These are phyloP conservation scores for Coprinopsis cinerea DNA, from an alignment of 768 basidiomycete genomes.

Conservation along the genomic window DNA sequence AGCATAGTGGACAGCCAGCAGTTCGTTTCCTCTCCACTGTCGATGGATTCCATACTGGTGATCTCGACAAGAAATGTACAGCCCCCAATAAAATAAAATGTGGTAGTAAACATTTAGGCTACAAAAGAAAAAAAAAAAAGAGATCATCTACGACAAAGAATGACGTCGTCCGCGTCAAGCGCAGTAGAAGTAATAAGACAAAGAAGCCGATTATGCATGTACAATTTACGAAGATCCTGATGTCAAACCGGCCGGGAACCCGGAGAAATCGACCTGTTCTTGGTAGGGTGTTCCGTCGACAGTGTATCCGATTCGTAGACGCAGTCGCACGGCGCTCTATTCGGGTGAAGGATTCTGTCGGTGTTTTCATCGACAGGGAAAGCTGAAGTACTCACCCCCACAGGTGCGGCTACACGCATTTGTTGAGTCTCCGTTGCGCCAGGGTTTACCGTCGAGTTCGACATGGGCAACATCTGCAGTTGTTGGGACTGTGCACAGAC, in stretches of 20 bases:
- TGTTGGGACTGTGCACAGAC: slow-evolving; percentile 71
- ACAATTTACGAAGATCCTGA: slow-evolving; percentile 37
- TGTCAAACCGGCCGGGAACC: slow-evolving; percentile 77
- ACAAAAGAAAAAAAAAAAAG: no score
- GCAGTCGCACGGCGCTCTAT: slow-evolving; percentile 77
- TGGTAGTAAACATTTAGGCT: no score
- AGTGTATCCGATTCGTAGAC: slow-evolving; percentile 79
- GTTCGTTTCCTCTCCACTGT: no score
- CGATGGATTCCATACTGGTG: no score
- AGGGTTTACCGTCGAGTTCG: slow-evolving; percentile 70
- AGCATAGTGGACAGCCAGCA: no score
- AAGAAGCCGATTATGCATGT: no score
- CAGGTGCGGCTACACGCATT: slow-evolving; percentile 85
- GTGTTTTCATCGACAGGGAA: slow-evolving; percentile 3
- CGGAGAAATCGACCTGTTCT: slow-evolving; percentile 92
- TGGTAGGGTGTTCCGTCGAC: slow-evolving; percentile 64
- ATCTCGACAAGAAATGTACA: no score
- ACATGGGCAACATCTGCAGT: slow-evolving; percentile 97
- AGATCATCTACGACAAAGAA: no score
- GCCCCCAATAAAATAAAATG: no score
- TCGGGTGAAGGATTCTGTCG: no score
- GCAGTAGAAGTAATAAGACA: no score
- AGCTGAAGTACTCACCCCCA: slow-evolving; percentile 56
- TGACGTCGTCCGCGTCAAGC: no score
- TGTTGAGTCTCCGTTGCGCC: slow-evolving; percentile 90